phyloP scores from a whole-genome alignment of 768 basidiomycete genomes.

The Hygrophorus russula region DNA sequence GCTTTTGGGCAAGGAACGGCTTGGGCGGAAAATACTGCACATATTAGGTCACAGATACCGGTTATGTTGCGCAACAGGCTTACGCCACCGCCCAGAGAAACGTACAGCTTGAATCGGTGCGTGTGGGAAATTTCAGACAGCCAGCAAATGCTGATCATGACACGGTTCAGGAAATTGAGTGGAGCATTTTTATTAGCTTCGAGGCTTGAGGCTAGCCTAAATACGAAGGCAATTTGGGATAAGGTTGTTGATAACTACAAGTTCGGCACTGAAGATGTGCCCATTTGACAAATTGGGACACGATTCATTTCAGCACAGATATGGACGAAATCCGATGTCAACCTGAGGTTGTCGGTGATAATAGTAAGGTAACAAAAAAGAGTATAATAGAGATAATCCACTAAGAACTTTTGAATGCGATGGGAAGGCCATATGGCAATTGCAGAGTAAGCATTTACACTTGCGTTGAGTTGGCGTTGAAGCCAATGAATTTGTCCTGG shows the following conservation, averaged over 20 bases:
- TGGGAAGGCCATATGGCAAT: no score
- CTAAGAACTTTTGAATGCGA: background rate
- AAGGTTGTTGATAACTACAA: constrained; percentile 37
- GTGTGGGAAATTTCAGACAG: constrained; percentile 14
- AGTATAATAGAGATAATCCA: background rate
- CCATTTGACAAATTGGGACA: background rate
- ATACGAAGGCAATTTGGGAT: constrained; percentile 71
- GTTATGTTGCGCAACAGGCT: constrained; percentile 82
- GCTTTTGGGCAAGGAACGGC: constrained; percentile 56
- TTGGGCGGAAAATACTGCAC: constrained; percentile 64
- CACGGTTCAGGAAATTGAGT: constrained; percentile 54
- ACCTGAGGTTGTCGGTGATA: no score
- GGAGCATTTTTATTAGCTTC: constrained; percentile 74
- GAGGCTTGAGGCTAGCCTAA: constrained; percentile 59
- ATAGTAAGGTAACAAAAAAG: no score
- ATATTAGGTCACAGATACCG: constrained; percentile 76
- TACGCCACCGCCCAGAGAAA: constrained; percentile 89
- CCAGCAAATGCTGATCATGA: background rate
- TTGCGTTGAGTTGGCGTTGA: constrained; percentile 14
- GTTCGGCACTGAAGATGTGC: constrained; percentile 11
- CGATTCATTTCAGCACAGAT: no score
- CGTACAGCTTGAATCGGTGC: constrained; percentile 86
- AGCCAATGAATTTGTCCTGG: constrained; percentile 8
- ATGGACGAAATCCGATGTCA: no score
- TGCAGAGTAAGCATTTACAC: no score